phyloP scores from a whole-genome alignment of 306 rosid species.

The Vigna unguiculata region DNA sequence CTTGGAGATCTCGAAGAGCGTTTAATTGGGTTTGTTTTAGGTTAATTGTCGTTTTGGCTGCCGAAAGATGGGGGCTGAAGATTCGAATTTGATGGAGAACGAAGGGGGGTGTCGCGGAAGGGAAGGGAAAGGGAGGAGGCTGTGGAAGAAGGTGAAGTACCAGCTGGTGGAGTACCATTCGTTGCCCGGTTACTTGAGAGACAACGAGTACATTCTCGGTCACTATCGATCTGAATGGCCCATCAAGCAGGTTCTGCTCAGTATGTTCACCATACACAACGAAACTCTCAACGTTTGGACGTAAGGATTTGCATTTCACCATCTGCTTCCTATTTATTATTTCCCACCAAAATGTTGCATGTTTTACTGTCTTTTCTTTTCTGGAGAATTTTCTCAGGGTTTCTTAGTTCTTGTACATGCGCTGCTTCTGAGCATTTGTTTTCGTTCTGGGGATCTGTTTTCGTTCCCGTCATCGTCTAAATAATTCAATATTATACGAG shows the following conservation, averaged over 20 bases:
- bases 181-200: constrained; percentile 83
- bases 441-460: background rate
- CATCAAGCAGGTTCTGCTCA: constrained; percentile 78
- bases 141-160: constrained; percentile 93
- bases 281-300: constrained; percentile 99
- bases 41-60: background rate
- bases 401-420: background rate
- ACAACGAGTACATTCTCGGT: constrained; percentile 83
- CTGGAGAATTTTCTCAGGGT: background rate
- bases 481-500: background rate
- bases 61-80: constrained; percentile 38
- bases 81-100: constrained; percentile 49
- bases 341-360: background rate
- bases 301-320: constrained; percentile 54
- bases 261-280: constrained; percentile 88
- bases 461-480: background rate
- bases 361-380: background rate
- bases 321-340: background rate
- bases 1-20: background rate
- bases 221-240: constrained; percentile 96
- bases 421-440: background rate
- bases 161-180: constrained; percentile 93
- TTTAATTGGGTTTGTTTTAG: background rate
- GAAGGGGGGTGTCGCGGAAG: constrained; percentile 33
- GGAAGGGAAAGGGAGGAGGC: constrained; percentile 71